Base-by-base conservation (phyloP, 2,329 filamentous ascomycete genomes). In the Aspergillus quadricinctus region DNA sequence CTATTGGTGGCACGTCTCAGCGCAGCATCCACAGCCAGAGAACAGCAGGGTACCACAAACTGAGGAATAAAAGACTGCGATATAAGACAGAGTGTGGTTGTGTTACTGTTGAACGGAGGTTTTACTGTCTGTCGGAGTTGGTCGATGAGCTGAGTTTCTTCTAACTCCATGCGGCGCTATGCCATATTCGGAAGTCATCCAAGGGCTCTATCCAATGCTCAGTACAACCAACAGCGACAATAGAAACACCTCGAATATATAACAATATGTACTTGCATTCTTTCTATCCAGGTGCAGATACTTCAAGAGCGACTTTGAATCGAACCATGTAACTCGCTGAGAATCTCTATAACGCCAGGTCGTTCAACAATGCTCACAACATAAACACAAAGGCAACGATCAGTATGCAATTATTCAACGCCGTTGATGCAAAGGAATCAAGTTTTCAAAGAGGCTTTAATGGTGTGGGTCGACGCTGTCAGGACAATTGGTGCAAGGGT, bases 371-470 rank as follows among this genome's bases (percentile, higher is more conserved):
- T 35, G 50, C 35, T 52, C 19, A 19, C 17, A 43, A 28, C 23
- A 43, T 4, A 49, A 57, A 51, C 45, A 31, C 56, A 11, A 55
- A 56, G 52, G 45, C 17, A 46, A 37, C 50, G 37, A 55, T 57
- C 28, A 60, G 51, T 51, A 46, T 57, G 52, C 48, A 52, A 52
- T 27, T 43, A 23, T 41, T 43, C 10, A 46, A 46, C 43, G 43
- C 43, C 43, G 43, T 23, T 46, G 14, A 23, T 46, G 43, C 43
- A 46, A 25, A 46, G 21, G 23, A 46, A 10, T 46, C 19, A 37
- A 37, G 5, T 7, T 46, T 11, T 7, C 21, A 27, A 25, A 46
- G 19, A 46, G 43, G 23, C 43, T 46, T 9, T 23, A 23, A 37
- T 37, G 17, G 14, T 8, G 31, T 37, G 14, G 14, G 31, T 14